Evolutionary conservation across 73 alveolate species (phyloP), one percentile per base, ranked within the genome.

Genomic region (Blepharisma japonicum): DNA sequence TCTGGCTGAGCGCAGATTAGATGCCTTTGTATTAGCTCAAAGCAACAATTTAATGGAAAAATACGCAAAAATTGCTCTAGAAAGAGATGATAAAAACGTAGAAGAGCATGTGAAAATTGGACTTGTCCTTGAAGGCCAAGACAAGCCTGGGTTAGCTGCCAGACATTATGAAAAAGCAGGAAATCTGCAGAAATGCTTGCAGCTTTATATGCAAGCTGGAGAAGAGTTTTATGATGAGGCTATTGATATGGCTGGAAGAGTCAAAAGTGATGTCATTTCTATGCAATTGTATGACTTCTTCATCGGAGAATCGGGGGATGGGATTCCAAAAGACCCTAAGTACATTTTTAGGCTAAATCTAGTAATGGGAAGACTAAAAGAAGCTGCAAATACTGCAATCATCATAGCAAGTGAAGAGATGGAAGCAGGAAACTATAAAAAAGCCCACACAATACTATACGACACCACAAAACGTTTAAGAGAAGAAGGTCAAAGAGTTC

Each of bases 81-180:
- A 92, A 72, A 90, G 84, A 46, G 92, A 85, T 90, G 93, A 91
- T 74, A 94, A 89, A 81, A 91, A 89, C 68, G 79, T 84, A 23
- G 99, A 96, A 47, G 99, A 96, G 87, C 91, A 95, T 74, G 77
- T 90, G 61, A 91, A 89, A 80, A 96, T 96, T 55, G 99, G 99
- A 18, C 84, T 90, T 46, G 91, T 88, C 79, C 93, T 84, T 82
- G 99, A 96, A 83, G 97, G 97, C 20, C 91, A 95, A 80, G 74
- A 83, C 81, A 83, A 91, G 68, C 88, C 87, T 86, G 98, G 98
- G 49, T 91, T 89, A 80, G 99, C 99, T 48, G 99, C 98, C 2
- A 92, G 82, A 71, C 98, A 92, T 77, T 95, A 87, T 78, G 99
- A 96, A 83, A 93, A 91, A 86, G 88, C 97, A 39, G 98, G 96